phyloP scores from a whole-genome alignment of 1,284 basidiomycete genomes.

The Leccinum fallax region DNA sequence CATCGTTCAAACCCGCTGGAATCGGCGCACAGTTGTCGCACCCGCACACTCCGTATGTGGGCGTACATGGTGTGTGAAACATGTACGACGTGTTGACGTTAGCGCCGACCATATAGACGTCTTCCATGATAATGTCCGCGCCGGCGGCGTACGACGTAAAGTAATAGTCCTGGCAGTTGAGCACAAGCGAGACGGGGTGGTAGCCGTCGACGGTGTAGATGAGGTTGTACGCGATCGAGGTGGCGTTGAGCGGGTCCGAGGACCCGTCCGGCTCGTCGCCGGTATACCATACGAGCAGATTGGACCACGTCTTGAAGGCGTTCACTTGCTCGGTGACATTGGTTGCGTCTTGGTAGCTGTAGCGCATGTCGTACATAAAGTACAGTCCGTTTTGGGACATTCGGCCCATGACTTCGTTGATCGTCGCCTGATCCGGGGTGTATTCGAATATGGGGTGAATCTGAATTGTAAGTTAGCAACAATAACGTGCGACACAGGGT shows the following conservation, averaged over 20 bases:
- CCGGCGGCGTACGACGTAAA: conserved; percentile 62
- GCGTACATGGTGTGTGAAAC: conserved; percentile 59
- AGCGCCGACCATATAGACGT: conserved; percentile 63
- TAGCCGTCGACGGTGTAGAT: conserved; percentile 74
- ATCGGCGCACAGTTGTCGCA: conserved; percentile 55
- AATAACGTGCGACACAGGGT: neutral
- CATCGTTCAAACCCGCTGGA: conserved; percentile 28
- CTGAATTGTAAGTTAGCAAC: conserved; percentile 31
- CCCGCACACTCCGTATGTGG: conserved; percentile 70
- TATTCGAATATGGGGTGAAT: conserved; percentile 70
- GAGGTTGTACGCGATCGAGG: conserved; percentile 56
- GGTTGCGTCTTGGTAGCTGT: conserved; percentile 59
- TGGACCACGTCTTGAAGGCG: conserved; percentile 62
- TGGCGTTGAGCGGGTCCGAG: conserved; percentile 65
- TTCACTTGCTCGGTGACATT: conserved; percentile 68
- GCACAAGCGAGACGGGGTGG: conserved; percentile 76
- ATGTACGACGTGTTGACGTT: conserved; percentile 66
- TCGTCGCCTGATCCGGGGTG: conserved; percentile 53
- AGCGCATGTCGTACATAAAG: conserved; percentile 79
- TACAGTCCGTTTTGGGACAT: conserved; percentile 74
- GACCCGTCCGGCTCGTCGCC: conserved; percentile 77
- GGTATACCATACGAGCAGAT: conserved; percentile 77
- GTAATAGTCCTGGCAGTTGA: conserved; percentile 75
- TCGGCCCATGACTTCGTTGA: conserved; percentile 53
- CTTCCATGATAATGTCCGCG: conserved; percentile 62